Conservation (phyloP, 345 rosid species). For the Camelina laxa region DNA sequence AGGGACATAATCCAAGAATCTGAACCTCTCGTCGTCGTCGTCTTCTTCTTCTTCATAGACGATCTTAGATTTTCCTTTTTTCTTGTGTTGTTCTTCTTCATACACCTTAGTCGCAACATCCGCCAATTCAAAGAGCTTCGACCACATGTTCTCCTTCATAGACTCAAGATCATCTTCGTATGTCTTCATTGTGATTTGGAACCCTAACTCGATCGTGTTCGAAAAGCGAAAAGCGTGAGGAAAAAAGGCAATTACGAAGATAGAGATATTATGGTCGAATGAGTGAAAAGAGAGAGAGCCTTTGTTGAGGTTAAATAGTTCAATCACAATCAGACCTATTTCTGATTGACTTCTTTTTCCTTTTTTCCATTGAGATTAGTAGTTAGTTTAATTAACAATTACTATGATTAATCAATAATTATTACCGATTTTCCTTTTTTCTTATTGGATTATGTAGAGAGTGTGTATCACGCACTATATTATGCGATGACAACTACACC, state of each 20-base stretch:
- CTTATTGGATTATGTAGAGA: too few species aligned
- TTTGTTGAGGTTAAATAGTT: background rate
- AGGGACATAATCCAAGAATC: background rate
- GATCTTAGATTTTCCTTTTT: constrained; percentile 5
- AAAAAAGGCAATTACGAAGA: background rate
- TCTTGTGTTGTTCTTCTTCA: background rate
- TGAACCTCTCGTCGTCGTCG: background rate
- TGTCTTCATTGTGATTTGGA: background rate
- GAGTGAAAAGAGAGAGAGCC: background rate
- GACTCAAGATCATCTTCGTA: background rate
- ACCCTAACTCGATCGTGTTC: background rate
- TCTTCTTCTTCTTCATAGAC: background rate
- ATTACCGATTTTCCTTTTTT: too few species aligned
- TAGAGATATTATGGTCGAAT: background rate
- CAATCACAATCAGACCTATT: background rate
- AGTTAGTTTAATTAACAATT: too few species aligned
- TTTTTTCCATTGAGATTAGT: background rate
- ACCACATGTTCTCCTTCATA: background rate
- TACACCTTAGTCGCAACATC: background rate
- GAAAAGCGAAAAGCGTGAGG: background rate
- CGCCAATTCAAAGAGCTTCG: background rate
- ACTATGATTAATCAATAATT: too few species aligned
- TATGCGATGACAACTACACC: background rate
- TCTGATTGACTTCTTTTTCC: background rate
- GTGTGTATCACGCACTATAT: too few species aligned